Percentiles rank a stretch among this genome's conserved stretches.
Conservation (phyloP, 2,329 filamentous ascomycete genomes). For the Fusarium verrucosum region DNA sequence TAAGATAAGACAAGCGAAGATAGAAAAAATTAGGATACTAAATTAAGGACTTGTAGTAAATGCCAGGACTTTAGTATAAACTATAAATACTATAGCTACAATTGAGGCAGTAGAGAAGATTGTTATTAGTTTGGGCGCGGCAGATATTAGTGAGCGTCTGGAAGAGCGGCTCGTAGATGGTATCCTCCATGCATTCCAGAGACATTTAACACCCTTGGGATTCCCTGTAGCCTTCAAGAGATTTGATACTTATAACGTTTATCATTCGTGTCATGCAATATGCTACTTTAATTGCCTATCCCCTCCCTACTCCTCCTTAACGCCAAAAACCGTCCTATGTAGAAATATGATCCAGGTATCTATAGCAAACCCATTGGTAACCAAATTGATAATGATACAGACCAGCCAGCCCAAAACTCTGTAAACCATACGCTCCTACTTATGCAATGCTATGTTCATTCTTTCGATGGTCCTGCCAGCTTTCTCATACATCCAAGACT, state of each 20-base stretch:
- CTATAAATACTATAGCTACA: too few relatives aligned
- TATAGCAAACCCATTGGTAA: conserved; percentile 23
- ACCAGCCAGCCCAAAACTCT: conserved; percentile 9
- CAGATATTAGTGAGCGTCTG: conserved; percentile 90
- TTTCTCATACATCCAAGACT: conserved; percentile 1
- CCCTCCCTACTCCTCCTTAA: conserved; percentile 6
- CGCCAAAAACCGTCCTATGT: conserved; percentile 19
- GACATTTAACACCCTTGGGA: too few relatives aligned
- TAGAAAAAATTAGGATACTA: too few relatives aligned
- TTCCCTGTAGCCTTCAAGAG: too few relatives aligned
- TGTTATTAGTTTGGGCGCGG: conserved; percentile 89
- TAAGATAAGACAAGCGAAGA: too few relatives aligned
- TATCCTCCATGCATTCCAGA: conserved; percentile 94
- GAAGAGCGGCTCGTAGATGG: conserved; percentile 96
- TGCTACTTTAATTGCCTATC: conserved; percentile 7
- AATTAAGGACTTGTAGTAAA: too few relatives aligned
- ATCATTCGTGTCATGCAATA: conserved; percentile 5
- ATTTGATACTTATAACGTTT: conserved; percentile 14
- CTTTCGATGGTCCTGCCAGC: neutral
- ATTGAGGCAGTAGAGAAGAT: conserved; percentile 98
- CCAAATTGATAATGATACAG: conserved; percentile 17
- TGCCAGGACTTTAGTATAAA: too few relatives aligned
- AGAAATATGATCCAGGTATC: conserved; percentile 25
- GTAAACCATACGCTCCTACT: neutral
- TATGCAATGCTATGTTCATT: conserved; percentile 23